Conservation (phyloP, 2,329 filamentous ascomycete genomes). For the Pyricularia pennisetigena region DNA sequence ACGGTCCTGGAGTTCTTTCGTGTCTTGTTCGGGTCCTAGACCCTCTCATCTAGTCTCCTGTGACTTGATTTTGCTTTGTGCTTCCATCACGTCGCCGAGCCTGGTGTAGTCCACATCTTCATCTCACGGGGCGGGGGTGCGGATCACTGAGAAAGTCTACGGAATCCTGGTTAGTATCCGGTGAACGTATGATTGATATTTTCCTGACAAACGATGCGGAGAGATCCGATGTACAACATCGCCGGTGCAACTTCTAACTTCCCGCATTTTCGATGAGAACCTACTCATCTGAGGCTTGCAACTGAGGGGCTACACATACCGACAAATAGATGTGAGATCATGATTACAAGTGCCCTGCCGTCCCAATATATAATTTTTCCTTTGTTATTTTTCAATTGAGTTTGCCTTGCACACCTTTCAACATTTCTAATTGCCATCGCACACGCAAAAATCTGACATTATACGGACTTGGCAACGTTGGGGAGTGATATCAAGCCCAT, state of each 20-base stretch:
- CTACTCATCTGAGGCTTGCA: neutral
- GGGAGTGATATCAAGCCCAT: too few relatives aligned
- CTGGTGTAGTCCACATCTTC: neutral
- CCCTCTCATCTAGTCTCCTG: neutral
- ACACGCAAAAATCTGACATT: neutral
- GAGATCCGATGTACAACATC: neutral
- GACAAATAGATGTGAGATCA: neutral
- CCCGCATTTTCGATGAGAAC: neutral
- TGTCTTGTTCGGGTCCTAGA: neutral
- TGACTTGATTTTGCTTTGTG: neutral
- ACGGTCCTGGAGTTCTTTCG: neutral
- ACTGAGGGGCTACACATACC: neutral
- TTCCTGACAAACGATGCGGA: neutral
- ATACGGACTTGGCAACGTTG: too few relatives aligned
- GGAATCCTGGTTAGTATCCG: neutral
- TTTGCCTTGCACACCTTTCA: neutral
- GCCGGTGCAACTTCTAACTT: too few relatives aligned
- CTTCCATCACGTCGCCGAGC: neutral
- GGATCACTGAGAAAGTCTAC: neutral
- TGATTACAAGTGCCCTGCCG: neutral
- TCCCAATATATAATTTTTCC: too few relatives aligned
- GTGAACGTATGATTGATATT: neutral
- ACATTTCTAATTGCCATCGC: neutral
- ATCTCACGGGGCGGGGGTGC: neutral
- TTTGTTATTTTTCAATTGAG: neutral